Conservation (phyloP, 2,329 filamentous ascomycete species). For the Camillea tinctor region DNA sequence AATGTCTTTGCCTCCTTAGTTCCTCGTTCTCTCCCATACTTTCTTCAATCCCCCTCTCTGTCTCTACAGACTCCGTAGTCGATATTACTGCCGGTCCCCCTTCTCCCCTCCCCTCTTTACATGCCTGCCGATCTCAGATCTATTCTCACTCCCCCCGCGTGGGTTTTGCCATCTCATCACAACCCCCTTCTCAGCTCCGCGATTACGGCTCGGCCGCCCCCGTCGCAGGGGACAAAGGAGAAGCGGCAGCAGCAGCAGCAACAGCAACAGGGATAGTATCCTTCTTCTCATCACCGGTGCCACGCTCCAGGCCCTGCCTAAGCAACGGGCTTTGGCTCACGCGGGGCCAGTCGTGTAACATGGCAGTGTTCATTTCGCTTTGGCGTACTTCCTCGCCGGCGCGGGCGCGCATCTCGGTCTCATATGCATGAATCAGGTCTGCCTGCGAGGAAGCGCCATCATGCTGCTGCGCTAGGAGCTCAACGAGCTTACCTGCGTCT, state of each 20-base stretch:
- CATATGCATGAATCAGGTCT: conserved; percentile 37
- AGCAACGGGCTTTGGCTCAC: conserved; percentile 32
- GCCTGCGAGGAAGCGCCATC: conserved; percentile 15
- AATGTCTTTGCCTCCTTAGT: no score
- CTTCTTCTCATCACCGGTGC: conserved; percentile 7
- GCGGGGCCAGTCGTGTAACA: conserved; percentile 43
- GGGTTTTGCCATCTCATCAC: no score
- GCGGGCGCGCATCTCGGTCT: conserved; percentile 45
- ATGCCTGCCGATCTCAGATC: no score
- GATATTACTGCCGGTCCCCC: neutral
- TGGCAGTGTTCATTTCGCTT: conserved; percentile 42
- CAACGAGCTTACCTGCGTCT: conserved; percentile 40
- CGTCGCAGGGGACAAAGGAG: no score
- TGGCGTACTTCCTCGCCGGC: conserved; percentile 43
- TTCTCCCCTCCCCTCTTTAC: no score
- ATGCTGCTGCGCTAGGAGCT: conserved; percentile 23
- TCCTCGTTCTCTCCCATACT: neutral
- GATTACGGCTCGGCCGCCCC: no score
- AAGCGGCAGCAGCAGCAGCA: neutral
- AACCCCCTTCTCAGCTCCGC: no score
- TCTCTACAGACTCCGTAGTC: no score
- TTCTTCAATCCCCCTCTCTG: no score
- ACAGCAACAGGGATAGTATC: neutral
- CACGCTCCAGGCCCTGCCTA: conserved; percentile 20
- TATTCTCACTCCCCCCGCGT: no score